Base-by-base conservation (phyloP, 75 land plant species). In the Cryptomeria japonica region DNA sequence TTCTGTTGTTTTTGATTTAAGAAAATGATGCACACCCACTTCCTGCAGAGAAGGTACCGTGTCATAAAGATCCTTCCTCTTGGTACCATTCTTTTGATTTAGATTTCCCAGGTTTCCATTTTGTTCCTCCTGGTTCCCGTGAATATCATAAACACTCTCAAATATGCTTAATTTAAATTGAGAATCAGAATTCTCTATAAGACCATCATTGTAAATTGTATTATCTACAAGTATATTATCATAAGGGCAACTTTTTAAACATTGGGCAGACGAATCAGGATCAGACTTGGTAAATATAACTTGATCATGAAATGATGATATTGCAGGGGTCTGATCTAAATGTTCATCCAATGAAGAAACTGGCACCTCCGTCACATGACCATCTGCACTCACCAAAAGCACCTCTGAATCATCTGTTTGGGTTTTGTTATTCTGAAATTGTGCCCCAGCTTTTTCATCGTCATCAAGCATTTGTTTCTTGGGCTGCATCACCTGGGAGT, bases 321-420 rank as follows among this genome's bases (percentile, higher is more conserved):
- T 4, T 64, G 7, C 31, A 25, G 70, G n/a, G 70, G 9, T 31
- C 70, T 64, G 70, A 7, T 10, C 9, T 25, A 64, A 64, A 64
- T 64, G 70, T 9, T 64, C 70, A 42, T 93, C 95, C 55, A 80
- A 72, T 70, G 92, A 87, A 61, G 88, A 90, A 25, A 93, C 56
- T 1, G 95, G 93, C 6, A 95, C 95, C 5, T 89, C 91, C 53
- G 92, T 44, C 51, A 95, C 83, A 88, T 92, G 93, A 16, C 93
- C 96, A 88, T 93, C 96, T 37, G 91, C 87, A 89, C 95, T 93
- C 22, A 93, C 88, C 86, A 95, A 86, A 10, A 95, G 87, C 77
- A 95, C 91, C 87, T 95, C 95, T 8, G 96, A 93, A 61, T 90
- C 87, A 14, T 75, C 16, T 75, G 77, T 75, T 75, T 75, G 38